phyloP scores from a whole-genome alignment of 371 early-diverging fungal genomes.

The Rhizopus delemar region DNA sequence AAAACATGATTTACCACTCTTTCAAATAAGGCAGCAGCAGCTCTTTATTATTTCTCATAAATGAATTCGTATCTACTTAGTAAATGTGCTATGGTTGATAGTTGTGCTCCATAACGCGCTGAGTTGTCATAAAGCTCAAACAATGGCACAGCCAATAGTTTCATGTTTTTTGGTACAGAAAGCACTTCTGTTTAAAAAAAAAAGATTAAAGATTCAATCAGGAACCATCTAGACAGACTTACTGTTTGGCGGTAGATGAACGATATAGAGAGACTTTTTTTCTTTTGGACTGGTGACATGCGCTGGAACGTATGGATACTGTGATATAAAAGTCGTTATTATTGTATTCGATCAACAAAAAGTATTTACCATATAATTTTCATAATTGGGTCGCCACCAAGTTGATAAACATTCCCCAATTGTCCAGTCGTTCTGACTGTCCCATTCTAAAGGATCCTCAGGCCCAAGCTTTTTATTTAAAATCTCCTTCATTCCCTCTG shows the following conservation, averaged over 20 bases:
- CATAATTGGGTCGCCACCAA: conserved; percentile 84
- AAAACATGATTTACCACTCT: too few species aligned
- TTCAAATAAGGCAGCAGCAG: too few species aligned
- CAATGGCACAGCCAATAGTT: conserved; percentile 78
- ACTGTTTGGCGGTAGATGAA: conserved; percentile 76
- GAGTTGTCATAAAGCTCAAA: conserved; percentile 83
- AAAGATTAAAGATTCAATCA: background rate
- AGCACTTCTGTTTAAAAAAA: conserved; percentile 55
- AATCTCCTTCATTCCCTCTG: conserved; percentile 65
- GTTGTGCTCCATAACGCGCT: conserved; percentile 71
- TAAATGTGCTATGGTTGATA: conserved; percentile 72
- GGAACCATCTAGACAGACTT: conserved; percentile 19
- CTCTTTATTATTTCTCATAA: conserved; percentile 12
- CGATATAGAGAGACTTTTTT: conserved; percentile 69
- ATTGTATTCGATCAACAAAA: background rate
- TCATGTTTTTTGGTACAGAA: conserved; percentile 82
- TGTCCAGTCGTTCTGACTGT: conserved; percentile 63
- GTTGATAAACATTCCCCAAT: conserved; percentile 71
- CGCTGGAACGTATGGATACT: conserved; percentile 83
- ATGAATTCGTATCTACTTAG: conserved; percentile 61
- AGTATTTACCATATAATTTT: conserved; percentile 67
- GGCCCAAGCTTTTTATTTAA: conserved; percentile 59
- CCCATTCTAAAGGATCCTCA: conserved; percentile 32
- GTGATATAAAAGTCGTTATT: background rate
- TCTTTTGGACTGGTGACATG: conserved; percentile 83